Evolutionary conservation across 2,329 filamentous ascomycete species (phyloP).

Genomic region (Penicillium brasilianum): DNA sequence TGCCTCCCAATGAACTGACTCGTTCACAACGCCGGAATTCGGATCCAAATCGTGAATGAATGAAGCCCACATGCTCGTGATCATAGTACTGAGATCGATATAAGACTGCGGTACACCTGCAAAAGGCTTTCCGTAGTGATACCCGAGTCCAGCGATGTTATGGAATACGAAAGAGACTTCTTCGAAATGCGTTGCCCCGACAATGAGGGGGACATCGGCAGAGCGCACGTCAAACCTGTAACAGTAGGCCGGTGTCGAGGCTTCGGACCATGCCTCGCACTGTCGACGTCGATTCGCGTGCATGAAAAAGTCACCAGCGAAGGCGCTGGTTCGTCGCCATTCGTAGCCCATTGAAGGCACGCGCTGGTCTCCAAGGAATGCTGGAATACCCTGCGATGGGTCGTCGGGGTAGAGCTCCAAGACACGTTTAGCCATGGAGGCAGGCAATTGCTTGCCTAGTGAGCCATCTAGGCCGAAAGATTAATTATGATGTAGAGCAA

Average conservation of each 20-base stretch:
- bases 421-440: conserved; percentile 45
- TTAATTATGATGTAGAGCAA: conserved; percentile 13
- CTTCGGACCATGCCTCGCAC: conserved; percentile 57
- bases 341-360: conserved; percentile 50
- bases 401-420: conserved; percentile 60
- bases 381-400: conserved; percentile 56
- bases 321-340: conserved; percentile 61
- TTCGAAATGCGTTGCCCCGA: conserved; percentile 61
- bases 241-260: conserved; percentile 59
- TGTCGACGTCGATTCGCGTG: conserved; percentile 61
- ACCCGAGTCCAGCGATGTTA: conserved; percentile 57
- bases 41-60: conserved; percentile 57
- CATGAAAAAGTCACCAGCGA: conserved; percentile 60
- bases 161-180: conserved; percentile 62
- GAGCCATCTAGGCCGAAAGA: conserved; percentile 29
- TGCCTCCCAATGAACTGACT: conserved; percentile 48
- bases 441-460: conserved; percentile 32
- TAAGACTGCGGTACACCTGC: conserved; percentile 50
- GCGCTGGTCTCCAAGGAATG: conserved; percentile 43
- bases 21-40: conserved; percentile 39
- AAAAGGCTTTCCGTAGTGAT: conserved; percentile 45
- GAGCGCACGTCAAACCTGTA: conserved; percentile 65
- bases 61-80: conserved; percentile 58
- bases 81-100: conserved; percentile 51
- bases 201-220: conserved; percentile 49